Base-by-base conservation (phyloP, 1,284 basidiomycete species). In the Cryptococcus maquisensis region DNA sequence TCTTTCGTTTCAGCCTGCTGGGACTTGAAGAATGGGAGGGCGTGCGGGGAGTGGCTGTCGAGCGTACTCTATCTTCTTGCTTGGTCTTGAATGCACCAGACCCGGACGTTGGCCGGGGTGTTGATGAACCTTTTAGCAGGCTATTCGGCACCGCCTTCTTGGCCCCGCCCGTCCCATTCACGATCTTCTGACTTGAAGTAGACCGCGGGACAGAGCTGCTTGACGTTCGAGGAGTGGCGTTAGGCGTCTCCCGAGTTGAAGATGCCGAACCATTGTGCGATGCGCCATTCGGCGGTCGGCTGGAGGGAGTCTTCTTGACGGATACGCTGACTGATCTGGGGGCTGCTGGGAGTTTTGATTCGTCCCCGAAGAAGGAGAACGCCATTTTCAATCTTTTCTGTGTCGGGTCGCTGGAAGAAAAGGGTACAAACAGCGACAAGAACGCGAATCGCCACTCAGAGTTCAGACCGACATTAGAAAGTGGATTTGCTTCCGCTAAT, bases 311-410 rank as follows among this genome's bases (percentile, higher is more conserved):
- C 18, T 64, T 64, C 44, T 60, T 64, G 32, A 61, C 54, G 23
- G 63, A 57, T 12, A 56, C 23, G 24, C 42, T 26, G 24, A 44
- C 42, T 42, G 49, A 61, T 46, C 12, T 57, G 40, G 35, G 55
- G 39, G 56, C 57, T 47, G 55, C 51, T 24, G 50, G 48, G n/a
- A 55, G 52, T 52, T 55, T 59, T 8, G 47, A 42, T 28, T 54
- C 48, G 44, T 58, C 54, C 42, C 63, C 63, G 52, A 69, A 69
- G 46, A 69, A 67, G 16, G 66, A 68, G 47, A 65, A 55, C 64
- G 24, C 54, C 48, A n/a, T 58, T 49, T 42, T 63, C 64, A 24
- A 41, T 49, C 8, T 56, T 54, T 41, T 56, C 55, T 32, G n/a
- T 32, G 10, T 32, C 28, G 28, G 7, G 38, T 39, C 20, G 32